Evolutionary conservation across 495 filamentous ascomycete species (phyloP).

Genomic region (Lasiosphaeriaceae sp.): DNA sequence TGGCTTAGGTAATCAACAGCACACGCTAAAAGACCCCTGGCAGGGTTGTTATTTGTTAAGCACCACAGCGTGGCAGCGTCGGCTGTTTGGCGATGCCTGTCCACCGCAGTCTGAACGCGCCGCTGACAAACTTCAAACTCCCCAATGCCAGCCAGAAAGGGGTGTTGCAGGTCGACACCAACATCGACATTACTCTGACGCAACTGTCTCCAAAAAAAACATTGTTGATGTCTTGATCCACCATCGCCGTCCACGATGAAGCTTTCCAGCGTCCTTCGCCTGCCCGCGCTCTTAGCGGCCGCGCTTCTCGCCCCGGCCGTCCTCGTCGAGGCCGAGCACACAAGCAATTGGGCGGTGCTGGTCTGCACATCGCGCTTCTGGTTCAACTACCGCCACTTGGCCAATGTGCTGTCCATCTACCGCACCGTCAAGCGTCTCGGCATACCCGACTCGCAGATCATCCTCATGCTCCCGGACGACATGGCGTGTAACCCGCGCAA

Average conservation of each 20-base stretch:
- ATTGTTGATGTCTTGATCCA: too few relatives aligned
- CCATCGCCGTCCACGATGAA: constrained; percentile 29
- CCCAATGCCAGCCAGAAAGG: too few relatives aligned
- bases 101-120: too few relatives aligned
- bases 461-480: constrained; percentile 98
- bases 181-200: too few relatives aligned
- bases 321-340: constrained; percentile 67
- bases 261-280: constrained; percentile 30
- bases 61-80: too few relatives aligned
- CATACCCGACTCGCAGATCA: constrained; percentile 98
- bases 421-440: constrained; percentile 97
- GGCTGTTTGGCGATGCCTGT: too few relatives aligned
- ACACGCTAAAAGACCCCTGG: too few relatives aligned
- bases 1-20: too few relatives aligned
- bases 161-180: too few relatives aligned
- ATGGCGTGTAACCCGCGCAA: constrained; percentile 99
- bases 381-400: constrained; percentile 99
- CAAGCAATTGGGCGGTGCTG: constrained; percentile 97
- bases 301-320: constrained; percentile 39
- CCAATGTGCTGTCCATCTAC: constrained; percentile 96
- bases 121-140: too few relatives aligned
- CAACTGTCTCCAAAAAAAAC: too few relatives aligned
- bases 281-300: constrained; percentile 41
- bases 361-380: constrained; percentile 98
- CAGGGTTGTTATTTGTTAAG: too few relatives aligned